Base-by-base conservation (phyloP, 1,284 basidiomycete species). In the Puccinia brachypodii region DNA sequence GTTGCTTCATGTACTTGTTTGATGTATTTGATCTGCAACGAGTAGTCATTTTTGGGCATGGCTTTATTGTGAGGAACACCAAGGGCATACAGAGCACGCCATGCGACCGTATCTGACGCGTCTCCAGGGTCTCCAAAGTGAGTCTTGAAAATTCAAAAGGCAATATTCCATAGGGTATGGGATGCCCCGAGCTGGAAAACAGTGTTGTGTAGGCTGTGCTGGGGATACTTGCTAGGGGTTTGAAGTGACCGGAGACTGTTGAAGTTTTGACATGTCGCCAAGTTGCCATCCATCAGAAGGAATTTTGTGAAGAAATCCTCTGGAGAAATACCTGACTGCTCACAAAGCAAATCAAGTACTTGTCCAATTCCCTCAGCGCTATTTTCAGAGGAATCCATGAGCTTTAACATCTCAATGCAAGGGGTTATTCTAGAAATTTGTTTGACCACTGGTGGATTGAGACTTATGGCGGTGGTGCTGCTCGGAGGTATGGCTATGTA, bases 341-440 rank as follows among this genome's bases (percentile, higher is more conserved):
- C 31, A 1, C 2, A 3, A 14, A 73, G 3, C 31, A 4, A n/a
- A 4, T 53, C 50, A 1, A 58, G 9, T 16, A 74, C 50, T 31
- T 74, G 25, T 2, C 72, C 50, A 38, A 38, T 58, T 6, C 72
- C 72, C 11, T 56, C 56, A 13, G 72, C 72, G 1, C 25, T 31
- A 33, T 74, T 56, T 28, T 74, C 72, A 25, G 72, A 74, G 16
- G 25, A 16, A 11, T 40, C 36, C 72, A 74, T 74, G 2, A 74
- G n/a, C 44, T 74, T 36, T 2, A 74, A n/a, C 72, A 74, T 74
- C 3, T 58, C 31, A 4, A 58, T 75, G 16, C 16, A 9, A 4
- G 73, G 73, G 16, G 33, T 7, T 13, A 22, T 28, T 3, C 16
- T 19, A 19, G 33, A n/a, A n/a, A 75, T 75, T 31, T 14, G 50